Base-by-base conservation (phyloP, 495 filamentous ascomycete genomes). In the Annulohypoxylon moriforme region DNA sequence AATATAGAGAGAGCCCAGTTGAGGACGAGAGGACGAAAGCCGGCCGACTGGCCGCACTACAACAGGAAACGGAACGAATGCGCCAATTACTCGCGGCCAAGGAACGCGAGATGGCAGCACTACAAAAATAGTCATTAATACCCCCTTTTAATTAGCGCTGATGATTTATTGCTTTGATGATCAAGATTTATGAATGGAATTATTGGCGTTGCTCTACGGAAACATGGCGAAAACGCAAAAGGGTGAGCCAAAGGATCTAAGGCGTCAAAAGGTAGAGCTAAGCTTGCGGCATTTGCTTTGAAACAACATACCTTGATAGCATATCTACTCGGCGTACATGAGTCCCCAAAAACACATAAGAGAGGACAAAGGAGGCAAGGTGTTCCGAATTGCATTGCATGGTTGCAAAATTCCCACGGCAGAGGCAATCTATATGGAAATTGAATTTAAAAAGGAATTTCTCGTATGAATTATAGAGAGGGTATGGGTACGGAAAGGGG, bases 41-140 rank as follows among this genome's bases (percentile, higher is more conserved):
- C 8, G 91, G 93, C 58, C 85, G 89, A 56, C 85, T 91, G 31
- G 88, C 87, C 20, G 84, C 88, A 67, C 81, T 96, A 58, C 86
- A 91, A 75, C 84, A 89, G 2, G 93, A 97, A 79, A 87, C 90
- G 0, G 91, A 95, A 75, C 82, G 84, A 62, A 94, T 96, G 87
- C 86, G 92, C 31, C 89, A 92, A 73, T 81, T 90, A 75, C 80
- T 97, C 36, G 85, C 87, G 18, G 89, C 88, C 22, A 95, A 93
- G 76, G 93, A 97, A 78, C 85, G 89, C 57, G 93, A 96, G 64
- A 78, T 96, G 63, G 91, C 91, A 25, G 91, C 91, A 72, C 77
- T 94, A 70, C 85, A 79, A 55, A 76, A 79, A 25, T 77, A 71
- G 42, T 5, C 38, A 44, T 52, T 44, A 25, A 40, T 52, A n/a